These are phyloP conservation scores for Epicoccum nigrum DNA, from an alignment of 2,329 filamentous ascomycete species.

Conservation along the genomic window DNA sequence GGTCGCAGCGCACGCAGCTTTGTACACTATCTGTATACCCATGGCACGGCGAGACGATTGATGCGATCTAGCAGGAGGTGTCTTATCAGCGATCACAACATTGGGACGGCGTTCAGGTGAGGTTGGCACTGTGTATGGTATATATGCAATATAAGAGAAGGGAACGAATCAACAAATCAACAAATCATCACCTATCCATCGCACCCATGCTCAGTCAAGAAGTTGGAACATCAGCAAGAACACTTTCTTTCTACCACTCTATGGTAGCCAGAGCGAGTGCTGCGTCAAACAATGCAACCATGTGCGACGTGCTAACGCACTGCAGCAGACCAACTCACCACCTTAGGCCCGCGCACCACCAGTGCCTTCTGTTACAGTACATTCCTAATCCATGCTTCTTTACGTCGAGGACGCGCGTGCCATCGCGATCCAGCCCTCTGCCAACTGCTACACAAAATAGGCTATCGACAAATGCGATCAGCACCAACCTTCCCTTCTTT, in stretches of 20 bases:
- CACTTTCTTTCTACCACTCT: background rate
- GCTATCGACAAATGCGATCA: background rate
- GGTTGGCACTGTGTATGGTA: constrained; percentile 23
- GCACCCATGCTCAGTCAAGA: background rate
- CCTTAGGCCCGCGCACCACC: background rate
- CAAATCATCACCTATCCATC: constrained; percentile 5
- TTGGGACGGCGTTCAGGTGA: constrained; percentile 27
- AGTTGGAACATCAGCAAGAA: background rate
- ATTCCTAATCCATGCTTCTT: background rate
- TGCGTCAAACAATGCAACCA: constrained; percentile 5
- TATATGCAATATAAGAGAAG: constrained; percentile 18
- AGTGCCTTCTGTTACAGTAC: background rate
- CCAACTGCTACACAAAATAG: background rate
- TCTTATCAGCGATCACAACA: constrained; percentile 23
- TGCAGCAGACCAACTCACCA: background rate
- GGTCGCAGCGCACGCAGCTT: constrained; percentile 1
- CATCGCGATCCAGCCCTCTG: background rate
- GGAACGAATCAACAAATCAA: constrained; percentile 1
- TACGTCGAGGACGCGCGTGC: background rate
- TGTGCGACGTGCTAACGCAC: constrained; percentile 6
- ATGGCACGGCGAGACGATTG: constrained; percentile 12
- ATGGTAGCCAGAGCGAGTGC: too few relatives aligned
- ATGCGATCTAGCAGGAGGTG: constrained; percentile 26
- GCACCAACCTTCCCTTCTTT: constrained; percentile 8
- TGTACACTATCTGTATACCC: constrained; percentile 40